Evolutionary conservation across 192 early-diverging fungal genomes (phyloP).

Genomic region (Coemansia sp.): DNA sequence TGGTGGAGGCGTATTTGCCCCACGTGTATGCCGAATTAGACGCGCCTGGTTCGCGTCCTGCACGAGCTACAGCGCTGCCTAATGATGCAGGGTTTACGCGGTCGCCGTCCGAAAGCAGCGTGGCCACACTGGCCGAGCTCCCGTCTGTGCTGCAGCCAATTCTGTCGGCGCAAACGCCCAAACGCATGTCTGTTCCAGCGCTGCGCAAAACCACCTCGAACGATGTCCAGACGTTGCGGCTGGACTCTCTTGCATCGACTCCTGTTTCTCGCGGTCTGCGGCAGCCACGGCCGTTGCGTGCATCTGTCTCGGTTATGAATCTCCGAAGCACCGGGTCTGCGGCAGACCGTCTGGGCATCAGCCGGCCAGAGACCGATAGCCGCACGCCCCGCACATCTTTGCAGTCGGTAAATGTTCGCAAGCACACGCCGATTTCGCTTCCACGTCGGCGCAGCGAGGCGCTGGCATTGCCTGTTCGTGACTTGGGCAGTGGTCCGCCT

Average conservation of each 20-base stretch:
- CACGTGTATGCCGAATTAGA: constrained; percentile 22
- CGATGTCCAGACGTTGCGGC: not conserved
- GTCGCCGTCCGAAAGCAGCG: constrained; percentile 27
- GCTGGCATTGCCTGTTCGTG: not conserved
- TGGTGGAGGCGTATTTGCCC: constrained; percentile 43
- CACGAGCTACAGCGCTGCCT: not conserved
- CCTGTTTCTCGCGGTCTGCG: not conserved
- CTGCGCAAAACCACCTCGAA: not conserved
- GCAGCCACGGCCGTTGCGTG: not conserved
- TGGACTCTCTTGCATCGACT: not conserved
- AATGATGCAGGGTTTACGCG: constrained; percentile 1
- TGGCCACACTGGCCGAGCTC: constrained; percentile 23
- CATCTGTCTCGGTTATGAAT: constrained; percentile 6
- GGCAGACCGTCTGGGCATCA: not conserved
- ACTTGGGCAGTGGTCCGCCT: not conserved
- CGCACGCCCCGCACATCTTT: not conserved
- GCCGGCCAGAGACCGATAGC: not conserved
- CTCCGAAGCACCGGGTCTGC: not conserved
- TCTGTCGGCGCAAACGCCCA: not conserved
- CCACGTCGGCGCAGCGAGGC: not conserved
- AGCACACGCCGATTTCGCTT: not conserved
- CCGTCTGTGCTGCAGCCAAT: not conserved
- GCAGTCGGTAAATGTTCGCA: not conserved
- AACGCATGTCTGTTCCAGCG: constrained; percentile 2
- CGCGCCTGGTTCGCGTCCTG: not conserved